These are phyloP conservation scores for Aspergillaceae sp. DNA, from an alignment of 2,329 filamentous ascomycete species.

Conservation along the genomic window DNA sequence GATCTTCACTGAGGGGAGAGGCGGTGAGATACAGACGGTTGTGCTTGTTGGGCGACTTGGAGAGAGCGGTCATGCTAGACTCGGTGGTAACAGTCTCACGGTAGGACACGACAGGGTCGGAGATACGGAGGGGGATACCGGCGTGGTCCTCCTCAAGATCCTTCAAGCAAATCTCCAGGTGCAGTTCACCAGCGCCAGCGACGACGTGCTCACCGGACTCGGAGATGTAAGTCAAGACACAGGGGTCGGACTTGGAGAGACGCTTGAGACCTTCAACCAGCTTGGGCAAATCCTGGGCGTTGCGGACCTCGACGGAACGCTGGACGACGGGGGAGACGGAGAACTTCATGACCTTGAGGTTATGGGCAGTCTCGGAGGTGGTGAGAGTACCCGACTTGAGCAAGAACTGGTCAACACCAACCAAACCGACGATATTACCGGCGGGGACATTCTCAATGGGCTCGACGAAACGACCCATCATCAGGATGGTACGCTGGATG, in stretches of 20 bases:
- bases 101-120: constrained; percentile 96
- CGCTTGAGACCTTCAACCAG: constrained; percentile 99
- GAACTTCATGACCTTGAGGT: constrained; percentile 99
- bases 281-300: constrained; percentile 98
- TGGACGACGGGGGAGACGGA: constrained; percentile 98
- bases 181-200: constrained; percentile 97
- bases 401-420: constrained; percentile 99
- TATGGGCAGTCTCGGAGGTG: constrained; percentile 95
- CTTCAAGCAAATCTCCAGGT: constrained; percentile 99
- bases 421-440: constrained; percentile 98
- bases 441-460: constrained; percentile 98
- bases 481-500: constrained; percentile 98
- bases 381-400: constrained; percentile 99
- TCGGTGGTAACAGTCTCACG: constrained; percentile 82
- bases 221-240: constrained; percentile 81
- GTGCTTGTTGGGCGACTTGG: constrained; percentile 99
- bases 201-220: constrained; percentile 98
- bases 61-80: constrained; percentile 92
- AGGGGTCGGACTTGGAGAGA: constrained; percentile 99
- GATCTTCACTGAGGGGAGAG: constrained; percentile 83
- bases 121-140: constrained; percentile 94
- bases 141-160: constrained; percentile 99
- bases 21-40: constrained; percentile 98
- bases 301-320: constrained; percentile 99
- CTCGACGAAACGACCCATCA: constrained; percentile 99